phyloP scores from a whole-genome alignment of 805 yeast species.

The Torulaspora delbrueckii region DNA sequence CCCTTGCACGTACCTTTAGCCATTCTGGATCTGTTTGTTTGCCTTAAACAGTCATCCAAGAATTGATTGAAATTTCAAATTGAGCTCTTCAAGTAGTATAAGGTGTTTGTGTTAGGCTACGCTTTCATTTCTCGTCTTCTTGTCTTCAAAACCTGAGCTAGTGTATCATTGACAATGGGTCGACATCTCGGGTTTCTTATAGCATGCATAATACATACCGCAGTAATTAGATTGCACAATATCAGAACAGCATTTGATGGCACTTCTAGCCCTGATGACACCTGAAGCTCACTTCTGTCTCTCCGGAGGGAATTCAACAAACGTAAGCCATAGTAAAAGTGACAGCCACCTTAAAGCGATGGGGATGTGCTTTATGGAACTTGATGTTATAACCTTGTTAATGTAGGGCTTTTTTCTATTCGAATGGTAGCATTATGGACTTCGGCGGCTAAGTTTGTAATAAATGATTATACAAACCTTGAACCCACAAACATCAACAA shows the following conservation, averaged over 20 bases:
- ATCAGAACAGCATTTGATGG: too few species aligned
- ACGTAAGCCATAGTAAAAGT: not conserved
- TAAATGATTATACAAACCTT: too few species aligned
- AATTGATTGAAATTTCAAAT: not conserved
- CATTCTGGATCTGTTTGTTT: conserved; percentile 31
- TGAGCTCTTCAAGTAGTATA: not conserved
- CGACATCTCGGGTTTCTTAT: too few species aligned
- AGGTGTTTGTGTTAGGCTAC: too few species aligned
- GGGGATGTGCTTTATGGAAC: too few species aligned
- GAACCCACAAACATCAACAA: too few species aligned
- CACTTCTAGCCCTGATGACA: not conserved
- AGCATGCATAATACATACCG: too few species aligned
- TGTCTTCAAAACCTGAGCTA: too few species aligned
- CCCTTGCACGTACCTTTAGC: conserved; percentile 39
- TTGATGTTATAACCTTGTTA: not conserved
- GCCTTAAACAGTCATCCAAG: conserved; percentile 4
- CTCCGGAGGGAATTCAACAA: too few species aligned
- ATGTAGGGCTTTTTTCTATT: not conserved
- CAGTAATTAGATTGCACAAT: too few species aligned
- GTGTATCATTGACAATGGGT: too few species aligned
- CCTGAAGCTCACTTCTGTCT: not conserved
- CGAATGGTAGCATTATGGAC: not conserved
- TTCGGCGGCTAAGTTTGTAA: not conserved
- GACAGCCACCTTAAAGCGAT: not conserved
- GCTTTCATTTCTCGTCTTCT: too few species aligned